These are phyloP conservation scores for Carex cristatella DNA, from an alignment of 176 grass and related monocot genomes.

Conservation along the genomic window DNA sequence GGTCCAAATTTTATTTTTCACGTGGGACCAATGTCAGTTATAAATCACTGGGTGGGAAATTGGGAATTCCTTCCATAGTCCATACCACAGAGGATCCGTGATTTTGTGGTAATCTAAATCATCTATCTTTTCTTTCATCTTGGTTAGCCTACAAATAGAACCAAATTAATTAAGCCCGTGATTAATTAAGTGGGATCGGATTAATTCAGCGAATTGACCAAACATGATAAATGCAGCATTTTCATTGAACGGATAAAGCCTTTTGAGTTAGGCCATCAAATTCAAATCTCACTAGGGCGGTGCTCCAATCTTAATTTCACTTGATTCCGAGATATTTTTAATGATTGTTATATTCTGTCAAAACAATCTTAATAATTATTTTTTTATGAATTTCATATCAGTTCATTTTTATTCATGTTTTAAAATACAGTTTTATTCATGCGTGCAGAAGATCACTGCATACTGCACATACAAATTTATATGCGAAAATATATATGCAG, in stretches of 20 bases:
- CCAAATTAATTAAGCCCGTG: background rate
- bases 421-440: too few species aligned
- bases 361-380: background rate
- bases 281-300: background rate
- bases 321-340: too few species aligned
- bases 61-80: background rate
- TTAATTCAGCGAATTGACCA: background rate
- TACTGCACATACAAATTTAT: too few species aligned
- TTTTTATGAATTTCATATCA: background rate
- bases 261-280: conserved; percentile 1
- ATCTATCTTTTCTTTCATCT: background rate
- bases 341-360: background rate
- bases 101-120: background rate
- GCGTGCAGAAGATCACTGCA: too few species aligned
- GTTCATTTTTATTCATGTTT: background rate
- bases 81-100: background rate
- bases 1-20: background rate
- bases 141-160: background rate
- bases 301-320: background rate
- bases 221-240: background rate
- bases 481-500: too few species aligned
- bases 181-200: background rate
- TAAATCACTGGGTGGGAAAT: background rate
- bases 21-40: background rate
- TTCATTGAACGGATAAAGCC: background rate